Conservation (phyloP, 2,329 filamentous ascomycete genomes). For the Clonostachys byssicola region DNA sequence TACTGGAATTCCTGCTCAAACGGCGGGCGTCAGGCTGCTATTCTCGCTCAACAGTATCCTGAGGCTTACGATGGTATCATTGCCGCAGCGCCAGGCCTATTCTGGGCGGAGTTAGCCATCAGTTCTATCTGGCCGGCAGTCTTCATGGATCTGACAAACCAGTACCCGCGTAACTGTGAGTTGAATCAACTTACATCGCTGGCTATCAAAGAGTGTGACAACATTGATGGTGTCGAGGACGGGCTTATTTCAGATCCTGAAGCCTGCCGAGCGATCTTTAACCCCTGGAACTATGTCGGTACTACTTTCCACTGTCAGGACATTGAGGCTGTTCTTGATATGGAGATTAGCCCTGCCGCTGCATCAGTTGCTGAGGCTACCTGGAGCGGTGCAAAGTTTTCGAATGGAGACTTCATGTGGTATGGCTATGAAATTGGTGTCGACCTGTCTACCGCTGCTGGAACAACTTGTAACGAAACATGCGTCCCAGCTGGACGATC, state of each 20-base stretch:
- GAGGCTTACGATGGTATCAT: conserved; percentile 50
- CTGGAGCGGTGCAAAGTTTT: neutral
- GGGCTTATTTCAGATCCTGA: conserved; percentile 12
- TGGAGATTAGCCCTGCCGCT: neutral
- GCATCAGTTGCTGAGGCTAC: neutral
- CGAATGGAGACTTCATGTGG: neutral
- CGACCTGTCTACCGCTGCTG: neutral
- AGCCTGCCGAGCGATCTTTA: conserved; percentile 6
- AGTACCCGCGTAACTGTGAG: conserved; percentile 3
- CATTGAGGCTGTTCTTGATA: neutral
- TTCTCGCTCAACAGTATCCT: conserved; percentile 44
- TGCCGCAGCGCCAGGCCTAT: conserved; percentile 36
- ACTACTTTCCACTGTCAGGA: neutral
- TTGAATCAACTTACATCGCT: neutral
- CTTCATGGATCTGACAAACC: conserved; percentile 29
- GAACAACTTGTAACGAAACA: neutral
- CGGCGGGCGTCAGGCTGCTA: conserved; percentile 50
- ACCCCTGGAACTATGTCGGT: conserved; percentile 8
- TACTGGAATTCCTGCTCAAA: conserved; percentile 50
- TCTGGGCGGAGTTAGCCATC: conserved; percentile 24
- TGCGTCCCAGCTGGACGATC: neutral
- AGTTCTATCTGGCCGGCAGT: neutral
- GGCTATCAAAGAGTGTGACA: conserved; percentile 9
- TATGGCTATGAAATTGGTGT: neutral
- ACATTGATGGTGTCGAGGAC: conserved; percentile 11